Percentiles rank a stretch among this genome's conserved stretches.
These are phyloP conservation scores for Hypericum androsaemum DNA, from an alignment of 345 rosid species.

Conservation along the genomic window DNA sequence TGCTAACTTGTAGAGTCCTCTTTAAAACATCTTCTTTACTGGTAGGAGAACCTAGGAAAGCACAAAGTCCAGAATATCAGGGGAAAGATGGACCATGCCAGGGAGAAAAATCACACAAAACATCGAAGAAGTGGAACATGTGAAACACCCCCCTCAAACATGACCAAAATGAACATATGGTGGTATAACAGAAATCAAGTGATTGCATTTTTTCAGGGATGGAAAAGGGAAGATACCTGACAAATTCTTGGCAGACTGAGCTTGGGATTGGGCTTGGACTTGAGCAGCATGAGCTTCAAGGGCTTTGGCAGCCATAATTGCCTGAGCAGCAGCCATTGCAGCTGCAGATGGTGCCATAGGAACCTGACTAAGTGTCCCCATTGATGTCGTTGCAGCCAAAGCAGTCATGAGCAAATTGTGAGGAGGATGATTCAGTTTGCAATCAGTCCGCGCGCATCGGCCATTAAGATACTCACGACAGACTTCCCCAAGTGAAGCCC, in stretches of 20 bases:
- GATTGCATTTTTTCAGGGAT: no score
- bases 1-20: constrained; percentile 92
- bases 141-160: neutral
- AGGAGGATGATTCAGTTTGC: constrained; percentile 88
- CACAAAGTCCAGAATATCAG: constrained; percentile 4
- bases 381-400: constrained; percentile 81
- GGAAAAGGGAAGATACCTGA: constrained; percentile 35
- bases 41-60: constrained; percentile 45
- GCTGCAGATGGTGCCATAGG: constrained; percentile 99
- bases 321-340: constrained; percentile 99
- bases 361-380: constrained; percentile 84
- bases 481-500: constrained; percentile 94
- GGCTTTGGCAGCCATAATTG: constrained; percentile 98
- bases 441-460: constrained; percentile 64
- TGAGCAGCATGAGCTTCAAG: constrained; percentile 99
- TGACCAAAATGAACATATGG: neutral
- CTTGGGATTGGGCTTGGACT: constrained; percentile 87
- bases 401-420: constrained; percentile 90
- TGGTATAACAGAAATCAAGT: no score
- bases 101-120: neutral
- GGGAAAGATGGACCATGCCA: neutral
- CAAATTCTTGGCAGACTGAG: constrained; percentile 52
- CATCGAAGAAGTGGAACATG: neutral
- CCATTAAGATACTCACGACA: constrained; percentile 91
- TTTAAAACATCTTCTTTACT: constrained; percentile 52